Conservation (phyloP, 495 filamentous ascomycete species). For the Tuber umbilicatum region DNA sequence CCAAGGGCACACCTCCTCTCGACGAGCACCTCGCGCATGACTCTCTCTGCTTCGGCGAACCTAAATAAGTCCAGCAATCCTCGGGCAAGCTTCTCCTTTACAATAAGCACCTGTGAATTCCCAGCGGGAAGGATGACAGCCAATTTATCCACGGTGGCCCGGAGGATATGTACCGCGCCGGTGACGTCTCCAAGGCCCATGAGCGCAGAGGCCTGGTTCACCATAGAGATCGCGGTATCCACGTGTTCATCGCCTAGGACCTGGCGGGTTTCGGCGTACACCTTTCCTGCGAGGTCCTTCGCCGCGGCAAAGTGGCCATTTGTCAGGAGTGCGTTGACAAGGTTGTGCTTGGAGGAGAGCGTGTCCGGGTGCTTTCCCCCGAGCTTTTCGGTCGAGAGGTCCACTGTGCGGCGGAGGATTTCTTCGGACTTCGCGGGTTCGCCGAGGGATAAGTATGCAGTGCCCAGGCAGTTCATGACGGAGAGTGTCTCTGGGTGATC, state of each 20-base stretch:
- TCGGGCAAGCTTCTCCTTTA: neutral
- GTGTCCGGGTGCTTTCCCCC: neutral
- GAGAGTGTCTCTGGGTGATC: neutral
- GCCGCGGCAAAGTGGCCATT: neutral
- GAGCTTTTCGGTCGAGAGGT: neutral
- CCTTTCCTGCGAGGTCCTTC: neutral
- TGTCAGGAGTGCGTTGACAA: neutral
- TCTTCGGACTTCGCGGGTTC: neutral
- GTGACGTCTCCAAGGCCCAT: neutral
- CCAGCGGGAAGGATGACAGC: neutral
- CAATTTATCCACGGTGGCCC: neutral
- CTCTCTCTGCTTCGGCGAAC: neutral
- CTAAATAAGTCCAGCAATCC: neutral
- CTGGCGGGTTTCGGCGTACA: neutral
- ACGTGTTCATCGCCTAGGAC: neutral
- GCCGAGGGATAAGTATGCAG: neutral
- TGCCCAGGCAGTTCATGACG: neutral
- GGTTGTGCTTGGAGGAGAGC: conserved; percentile 2
- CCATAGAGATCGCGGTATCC: neutral
- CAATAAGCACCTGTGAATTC: neutral
- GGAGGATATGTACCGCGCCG: neutral
- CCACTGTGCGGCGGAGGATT: neutral
- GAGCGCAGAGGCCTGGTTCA: neutral
- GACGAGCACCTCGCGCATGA: neutral
- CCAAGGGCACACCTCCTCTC: neutral